Base-by-base conservation (phyloP, 495 filamentous ascomycete genomes). In the Talaromyces ruber region DNA sequence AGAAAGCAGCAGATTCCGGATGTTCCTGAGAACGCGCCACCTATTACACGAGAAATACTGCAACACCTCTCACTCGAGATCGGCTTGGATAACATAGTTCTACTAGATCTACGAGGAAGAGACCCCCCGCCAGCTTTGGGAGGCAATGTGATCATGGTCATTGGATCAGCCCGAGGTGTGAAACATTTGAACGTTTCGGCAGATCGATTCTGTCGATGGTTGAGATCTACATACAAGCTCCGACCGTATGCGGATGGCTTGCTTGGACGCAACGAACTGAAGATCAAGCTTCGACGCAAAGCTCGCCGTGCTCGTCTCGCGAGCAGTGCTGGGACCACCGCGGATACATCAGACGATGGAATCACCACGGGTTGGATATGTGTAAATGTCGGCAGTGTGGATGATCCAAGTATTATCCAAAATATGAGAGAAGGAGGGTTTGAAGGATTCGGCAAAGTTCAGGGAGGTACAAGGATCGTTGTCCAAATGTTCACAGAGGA, bases 321-420 rank as follows among this genome's bases (percentile, higher is more conserved):
- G 30, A 88, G 86, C 16, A 80, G 75, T 52, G 79, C 82, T 8
- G 86, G 85, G 1, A 55, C 68, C 26, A 69, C 69, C 63, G 24
- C 79, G 62, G 70, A 77, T 63, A 64, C 83, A 71, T 73, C 79
- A 73, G 85, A 95, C 66, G 92, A 96, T 66, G 93, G 91, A 1
- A 89, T 96, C 39, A 84, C 84, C 28, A 95, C 92, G 16, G 92
- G 92, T 1, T 98, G 94, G 94, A 89, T 98, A 8, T 98, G 95
- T 74, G 89, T 98, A 47, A 93, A 96, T 72, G 79, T 92, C 2
- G 91, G 92, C 1, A 80, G 81, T 16, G 81, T 96, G 12, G 68
- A 73, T 26, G 68, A 71, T 4, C 67, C 70, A 54, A 73, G 64
- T 65, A 71, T 53, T 70, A 72, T 65, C 62, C 73, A 74, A 65